Evolutionary conservation across 2,329 filamentous ascomycete species (phyloP).

Genomic region (Colletotrichum spaethianum): DNA sequence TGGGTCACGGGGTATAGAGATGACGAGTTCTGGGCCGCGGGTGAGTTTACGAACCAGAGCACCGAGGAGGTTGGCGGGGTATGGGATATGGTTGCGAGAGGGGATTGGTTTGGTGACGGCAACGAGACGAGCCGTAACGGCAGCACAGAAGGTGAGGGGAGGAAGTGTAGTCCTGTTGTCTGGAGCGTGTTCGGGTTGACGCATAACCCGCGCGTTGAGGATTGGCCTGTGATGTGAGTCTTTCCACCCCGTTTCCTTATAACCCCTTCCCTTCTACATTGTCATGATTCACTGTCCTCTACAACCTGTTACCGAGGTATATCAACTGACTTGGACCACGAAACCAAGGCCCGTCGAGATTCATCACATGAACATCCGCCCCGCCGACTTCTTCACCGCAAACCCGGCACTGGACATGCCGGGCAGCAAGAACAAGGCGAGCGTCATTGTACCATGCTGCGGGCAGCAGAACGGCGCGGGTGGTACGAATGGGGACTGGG

Average conservation of each 20-base stretch:
- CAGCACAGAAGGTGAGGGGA: slow-evolving; percentile 4
- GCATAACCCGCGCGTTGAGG: slow-evolving; percentile 63
- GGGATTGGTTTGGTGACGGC: slow-evolving; percentile 59
- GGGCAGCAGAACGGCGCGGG: slow-evolving; percentile 36
- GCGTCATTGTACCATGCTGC: slow-evolving; percentile 57
- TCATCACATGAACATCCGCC: slow-evolving; percentile 61
- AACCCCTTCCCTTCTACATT: background rate
- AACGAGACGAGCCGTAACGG: slow-evolving; percentile 21
- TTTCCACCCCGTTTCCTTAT: no score
- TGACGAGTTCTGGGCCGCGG: slow-evolving; percentile 65
- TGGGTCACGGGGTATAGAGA: slow-evolving; percentile 67
- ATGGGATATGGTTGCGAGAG: slow-evolving; percentile 60
- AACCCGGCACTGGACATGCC: slow-evolving; percentile 64
- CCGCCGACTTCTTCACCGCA: slow-evolving; percentile 61
- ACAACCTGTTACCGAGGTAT: background rate
- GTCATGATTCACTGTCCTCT: background rate
- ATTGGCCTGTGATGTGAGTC: slow-evolving; percentile 67
- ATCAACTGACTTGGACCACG: background rate
- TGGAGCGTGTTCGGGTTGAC: slow-evolving; percentile 66
- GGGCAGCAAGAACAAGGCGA: slow-evolving; percentile 54
- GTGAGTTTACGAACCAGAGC: slow-evolving; percentile 67
- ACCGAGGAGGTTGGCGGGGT: slow-evolving; percentile 59
- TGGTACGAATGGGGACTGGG: background rate
- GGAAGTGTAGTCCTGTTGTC: slow-evolving; percentile 54
- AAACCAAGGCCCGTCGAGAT: slow-evolving; percentile 61